Evolutionary conservation across 495 filamentous ascomycete genomes (phyloP), one percentile per base, ranked within the genome.

Genomic region (Aspergillus avenaceus): DNA sequence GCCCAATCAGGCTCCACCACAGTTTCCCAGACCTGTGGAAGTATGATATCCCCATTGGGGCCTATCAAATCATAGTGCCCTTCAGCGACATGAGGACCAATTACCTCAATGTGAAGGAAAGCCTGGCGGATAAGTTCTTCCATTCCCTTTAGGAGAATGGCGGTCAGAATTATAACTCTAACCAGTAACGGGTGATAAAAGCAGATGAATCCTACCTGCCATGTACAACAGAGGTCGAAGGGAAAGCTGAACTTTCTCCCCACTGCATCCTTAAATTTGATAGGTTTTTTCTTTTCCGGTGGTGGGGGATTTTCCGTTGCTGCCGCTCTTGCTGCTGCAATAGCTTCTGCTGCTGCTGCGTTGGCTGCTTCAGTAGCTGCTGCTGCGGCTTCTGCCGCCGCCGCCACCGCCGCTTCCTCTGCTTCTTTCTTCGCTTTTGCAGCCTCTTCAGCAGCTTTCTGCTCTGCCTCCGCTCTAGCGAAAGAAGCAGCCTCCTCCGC

Each of bases 231-330:
- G 18, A 91, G 53, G 53, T 91, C 80, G 55, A 82, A 92, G 3
- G 89, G 88, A 54, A 95, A 92, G 66, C 80, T 89, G 60, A 91
- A 95, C 63, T 91, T 92, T 41, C 89, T 78, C 23, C 87, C 86
- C 22, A 95, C 82, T 13, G 88, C 89, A 63, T 95, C 89, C 63
- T 90, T 90, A 70, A 95, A 91, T 59, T 87, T 86, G 67, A 95
- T 82, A 5, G 82, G 81, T 50, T 76, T 76, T 52, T 83, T 81
- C 56, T 81, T 80, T 38, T 80, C 75, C n/a, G n/a, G n/a, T 4
- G 68, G 61, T 13, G 67, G 57, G 4, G 67, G 63, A 26, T 62
- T 59, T 19, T 50, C 60, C 25, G 56, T 47, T 19, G 59, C 55
- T 14, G 58, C 60, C 23, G 62, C 57, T 19, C 42, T 50, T 40